A percentile compares a stretch with the other conserved stretches of the same genome.
Conservation (phyloP, 176 grass and related monocot genomes). For the Thinopyrum elongatum region DNA sequence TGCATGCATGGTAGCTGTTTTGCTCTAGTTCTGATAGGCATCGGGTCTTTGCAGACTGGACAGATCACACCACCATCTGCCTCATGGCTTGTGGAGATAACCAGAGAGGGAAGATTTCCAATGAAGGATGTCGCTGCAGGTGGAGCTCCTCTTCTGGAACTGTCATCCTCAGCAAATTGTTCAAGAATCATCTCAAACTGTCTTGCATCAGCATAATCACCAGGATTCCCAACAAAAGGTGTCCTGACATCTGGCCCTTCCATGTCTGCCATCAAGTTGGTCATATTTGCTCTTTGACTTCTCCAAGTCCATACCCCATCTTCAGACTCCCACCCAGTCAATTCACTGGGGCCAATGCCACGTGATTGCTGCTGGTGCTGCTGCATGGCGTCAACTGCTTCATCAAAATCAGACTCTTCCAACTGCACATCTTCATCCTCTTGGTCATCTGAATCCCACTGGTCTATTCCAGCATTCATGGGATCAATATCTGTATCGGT, state of each 20-base stretch:
- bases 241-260: slow-evolving; percentile 37
- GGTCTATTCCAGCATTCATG: slow-evolving; percentile 67
- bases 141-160: slow-evolving; percentile 69
- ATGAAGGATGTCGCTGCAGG: slow-evolving; percentile 54
- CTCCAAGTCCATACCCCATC: slow-evolving; percentile 42
- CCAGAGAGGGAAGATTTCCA: slow-evolving; percentile 52
- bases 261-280: slow-evolving; percentile 26
- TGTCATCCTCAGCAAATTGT: slow-evolving; percentile 64
- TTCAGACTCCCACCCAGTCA: slow-evolving; percentile 28
- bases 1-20: slow-evolving; percentile 78
- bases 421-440: slow-evolving; percentile 41
- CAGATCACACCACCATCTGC: slow-evolving; percentile 61
- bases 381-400: slow-evolving; percentile 25
- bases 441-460: slow-evolving; percentile 74
- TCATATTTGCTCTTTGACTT: slow-evolving; percentile 19
- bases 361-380: slow-evolving; percentile 32
- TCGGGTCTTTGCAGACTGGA: slow-evolving; percentile 80
- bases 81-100: slow-evolving; percentile 54
- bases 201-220: slow-evolving; percentile 73
- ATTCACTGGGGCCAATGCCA: slow-evolving; percentile 20
- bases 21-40: slow-evolving; percentile 45
- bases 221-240: slow-evolving; percentile 52
- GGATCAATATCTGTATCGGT: slow-evolving; percentile 83
- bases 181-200: slow-evolving; percentile 78
- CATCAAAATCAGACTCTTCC: slow-evolving; percentile 63